Evolutionary conservation across 148 eudicot genomes (phyloP).

Genomic region (Bassia scoparia): DNA sequence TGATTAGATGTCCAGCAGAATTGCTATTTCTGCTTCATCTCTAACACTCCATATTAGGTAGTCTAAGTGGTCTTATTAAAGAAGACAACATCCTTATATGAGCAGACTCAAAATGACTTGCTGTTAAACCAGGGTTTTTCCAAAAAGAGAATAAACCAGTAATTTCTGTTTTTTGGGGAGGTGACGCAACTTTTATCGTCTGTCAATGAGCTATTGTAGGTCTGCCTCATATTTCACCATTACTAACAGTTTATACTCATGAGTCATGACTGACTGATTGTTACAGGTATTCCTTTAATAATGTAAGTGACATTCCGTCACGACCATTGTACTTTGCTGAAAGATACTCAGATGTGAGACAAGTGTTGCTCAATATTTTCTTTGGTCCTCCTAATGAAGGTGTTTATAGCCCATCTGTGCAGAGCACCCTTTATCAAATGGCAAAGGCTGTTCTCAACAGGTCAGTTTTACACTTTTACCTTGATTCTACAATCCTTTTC

Average conservation of each 20-base stretch:
- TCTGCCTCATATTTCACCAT: not conserved
- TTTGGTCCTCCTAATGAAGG: slow-evolving; percentile 84
- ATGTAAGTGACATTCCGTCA: slow-evolving; percentile 52
- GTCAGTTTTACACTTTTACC: slow-evolving; percentile 36
- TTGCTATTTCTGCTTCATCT: no score
- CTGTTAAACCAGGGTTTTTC: no score
- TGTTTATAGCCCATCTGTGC: slow-evolving; percentile 95
- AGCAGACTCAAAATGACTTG: no score
- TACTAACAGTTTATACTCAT: not conserved
- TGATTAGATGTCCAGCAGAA: no score
- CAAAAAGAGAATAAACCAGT: not conserved
- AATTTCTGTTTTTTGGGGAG: no score
- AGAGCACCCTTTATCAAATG: slow-evolving; percentile 86
- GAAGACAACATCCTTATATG: no score
- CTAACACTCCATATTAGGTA: no score
- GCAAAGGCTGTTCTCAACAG: slow-evolving; percentile 79
- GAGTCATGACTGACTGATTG: not conserved
- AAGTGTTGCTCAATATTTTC: slow-evolving; percentile 62
- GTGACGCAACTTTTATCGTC: no score
- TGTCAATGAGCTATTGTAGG: not conserved
- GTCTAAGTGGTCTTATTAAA: no score
- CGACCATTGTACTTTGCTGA: slow-evolving; percentile 58
- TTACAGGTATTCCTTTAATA: slow-evolving; percentile 65
- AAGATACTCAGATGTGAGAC: slow-evolving; percentile 59
- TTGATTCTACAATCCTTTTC: not conserved